Percentiles rank a stretch among this genome's conserved stretches.
Conservation (phyloP, 495 filamentous ascomycete genomes). For the Cercophora sp. region DNA sequence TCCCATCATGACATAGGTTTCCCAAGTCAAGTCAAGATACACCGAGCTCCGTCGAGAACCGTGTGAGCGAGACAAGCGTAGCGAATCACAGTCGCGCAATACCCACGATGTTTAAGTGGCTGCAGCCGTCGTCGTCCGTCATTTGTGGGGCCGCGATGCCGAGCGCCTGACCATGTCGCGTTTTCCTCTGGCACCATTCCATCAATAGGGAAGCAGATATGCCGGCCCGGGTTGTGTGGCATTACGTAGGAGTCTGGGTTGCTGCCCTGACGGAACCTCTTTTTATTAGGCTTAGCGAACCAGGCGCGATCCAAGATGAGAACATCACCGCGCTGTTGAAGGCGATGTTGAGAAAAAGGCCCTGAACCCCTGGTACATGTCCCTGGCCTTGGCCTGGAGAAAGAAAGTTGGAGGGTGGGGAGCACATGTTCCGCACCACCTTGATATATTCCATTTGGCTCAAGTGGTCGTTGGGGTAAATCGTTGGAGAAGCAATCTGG, state of each 20-base stretch:
- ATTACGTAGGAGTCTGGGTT: no score
- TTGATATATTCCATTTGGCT: conserved; percentile 21
- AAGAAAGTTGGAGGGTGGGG: neutral
- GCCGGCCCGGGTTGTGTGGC: no score
- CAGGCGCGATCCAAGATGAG: no score
- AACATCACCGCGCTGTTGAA: no score
- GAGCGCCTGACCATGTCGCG: conserved; percentile 22
- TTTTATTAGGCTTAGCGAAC: no score
- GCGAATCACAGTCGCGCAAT: conserved; percentile 14
- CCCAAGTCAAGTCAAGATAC: neutral
- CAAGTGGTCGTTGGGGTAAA: conserved; percentile 20
- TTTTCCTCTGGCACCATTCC: conserved; percentile 12
- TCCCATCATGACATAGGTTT: neutral
- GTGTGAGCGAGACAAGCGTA: neutral
- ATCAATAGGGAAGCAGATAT: no score
- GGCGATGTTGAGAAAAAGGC: no score
- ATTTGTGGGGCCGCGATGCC: conserved; percentile 15
- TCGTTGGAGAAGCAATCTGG: conserved; percentile 25
- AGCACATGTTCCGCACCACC: conserved; percentile 1
- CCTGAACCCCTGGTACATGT: no score
- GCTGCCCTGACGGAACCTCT: no score
- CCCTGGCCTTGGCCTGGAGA: conserved; percentile 1
- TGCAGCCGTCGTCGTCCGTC: conserved; percentile 2
- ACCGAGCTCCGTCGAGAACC: neutral
- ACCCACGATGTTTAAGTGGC: conserved; percentile 5